phyloP scores from a whole-genome alignment of 2,329 filamentous ascomycete genomes.

The Ciborinia camelliae region DNA sequence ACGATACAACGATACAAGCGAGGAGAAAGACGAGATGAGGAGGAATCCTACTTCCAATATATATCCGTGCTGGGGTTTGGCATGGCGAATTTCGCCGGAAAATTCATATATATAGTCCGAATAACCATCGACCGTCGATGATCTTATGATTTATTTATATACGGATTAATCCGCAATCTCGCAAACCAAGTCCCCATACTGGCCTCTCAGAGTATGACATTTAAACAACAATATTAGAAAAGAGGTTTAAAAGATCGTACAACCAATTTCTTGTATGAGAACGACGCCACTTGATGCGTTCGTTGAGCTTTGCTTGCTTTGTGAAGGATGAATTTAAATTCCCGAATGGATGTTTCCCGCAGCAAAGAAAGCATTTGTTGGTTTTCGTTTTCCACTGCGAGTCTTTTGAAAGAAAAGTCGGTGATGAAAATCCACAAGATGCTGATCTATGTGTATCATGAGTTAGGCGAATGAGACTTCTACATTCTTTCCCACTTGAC shows the following conservation, averaged over 20 bases:
- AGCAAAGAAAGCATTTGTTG: slow-evolving; percentile 45
- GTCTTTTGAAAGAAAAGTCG: slow-evolving; percentile 47
- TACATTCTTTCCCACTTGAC: too few relatives aligned
- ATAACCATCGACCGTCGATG: slow-evolving; percentile 42
- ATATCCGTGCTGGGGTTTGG: slow-evolving; percentile 43
- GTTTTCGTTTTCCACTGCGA: slow-evolving; percentile 46
- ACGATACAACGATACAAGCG: slow-evolving; percentile 50
- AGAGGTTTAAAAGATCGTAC: slow-evolving; percentile 49
- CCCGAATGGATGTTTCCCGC: slow-evolving; percentile 43
- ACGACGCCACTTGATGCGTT: slow-evolving; percentile 47
- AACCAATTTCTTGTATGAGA: slow-evolving; percentile 51
- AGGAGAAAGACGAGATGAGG: slow-evolving; percentile 50
- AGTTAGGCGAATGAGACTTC: too few relatives aligned
- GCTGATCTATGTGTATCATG: too few relatives aligned
- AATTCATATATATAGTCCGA: slow-evolving; percentile 46
- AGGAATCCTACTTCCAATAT: slow-evolving; percentile 43
- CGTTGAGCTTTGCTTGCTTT: slow-evolving; percentile 41
- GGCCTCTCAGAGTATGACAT: slow-evolving; percentile 38
- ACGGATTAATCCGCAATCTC: slow-evolving; percentile 45
- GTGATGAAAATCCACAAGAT: too few relatives aligned
- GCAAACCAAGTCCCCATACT: slow-evolving; percentile 37
- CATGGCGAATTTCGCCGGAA: slow-evolving; percentile 45
- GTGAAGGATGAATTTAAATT: slow-evolving; percentile 42
- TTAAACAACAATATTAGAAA: slow-evolving; percentile 42
- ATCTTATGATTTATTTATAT: slow-evolving; percentile 39